Percentiles rank a stretch among this genome's conserved stretches.
These are phyloP conservation scores for Spergularia bocconei DNA, from an alignment of 148 eudicot genomes.

Conservation along the genomic window DNA sequence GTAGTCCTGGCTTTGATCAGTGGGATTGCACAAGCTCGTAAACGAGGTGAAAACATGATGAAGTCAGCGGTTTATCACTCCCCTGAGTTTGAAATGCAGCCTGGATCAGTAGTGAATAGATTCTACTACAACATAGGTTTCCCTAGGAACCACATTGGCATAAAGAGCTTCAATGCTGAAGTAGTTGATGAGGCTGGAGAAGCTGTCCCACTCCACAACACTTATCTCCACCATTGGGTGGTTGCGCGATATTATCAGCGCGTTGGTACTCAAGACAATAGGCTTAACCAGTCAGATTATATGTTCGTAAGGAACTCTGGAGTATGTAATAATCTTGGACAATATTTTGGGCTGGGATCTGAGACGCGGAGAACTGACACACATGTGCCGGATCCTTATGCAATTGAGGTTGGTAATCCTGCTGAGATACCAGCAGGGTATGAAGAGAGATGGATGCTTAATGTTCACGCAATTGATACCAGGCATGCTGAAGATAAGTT, in stretches of 20 bases:
- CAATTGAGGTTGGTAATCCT: conserved; percentile 58
- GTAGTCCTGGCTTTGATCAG: conserved; percentile 25
- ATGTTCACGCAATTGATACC: conserved; percentile 92
- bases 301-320: conserved; percentile 47
- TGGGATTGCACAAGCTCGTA: conserved; percentile 28
- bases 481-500: conserved; percentile 58
- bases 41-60: conserved; percentile 13
- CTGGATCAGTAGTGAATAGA: conserved; percentile 69
- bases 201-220: conserved; percentile 71
- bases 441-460: conserved; percentile 79
- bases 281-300: conserved; percentile 33
- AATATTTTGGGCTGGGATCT: conserved; percentile 82
- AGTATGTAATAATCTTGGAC: conserved; percentile 41
- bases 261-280: conserved; percentile 32
- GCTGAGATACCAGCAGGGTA: conserved; percentile 63
- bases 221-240: conserved; percentile 90
- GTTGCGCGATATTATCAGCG: conserved; percentile 52
- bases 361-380: conserved; percentile 77
- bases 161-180: conserved; percentile 78
- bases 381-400: conserved; percentile 61
- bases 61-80: conserved; percentile 56
- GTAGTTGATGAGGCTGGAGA: conserved; percentile 77
- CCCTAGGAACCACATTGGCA: conserved; percentile 70
- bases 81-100: conserved; percentile 56
- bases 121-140: conserved; percentile 59